phyloP scores from a whole-genome alignment of 2,329 filamentous ascomycete species.

The Monosporascus sp. region DNA sequence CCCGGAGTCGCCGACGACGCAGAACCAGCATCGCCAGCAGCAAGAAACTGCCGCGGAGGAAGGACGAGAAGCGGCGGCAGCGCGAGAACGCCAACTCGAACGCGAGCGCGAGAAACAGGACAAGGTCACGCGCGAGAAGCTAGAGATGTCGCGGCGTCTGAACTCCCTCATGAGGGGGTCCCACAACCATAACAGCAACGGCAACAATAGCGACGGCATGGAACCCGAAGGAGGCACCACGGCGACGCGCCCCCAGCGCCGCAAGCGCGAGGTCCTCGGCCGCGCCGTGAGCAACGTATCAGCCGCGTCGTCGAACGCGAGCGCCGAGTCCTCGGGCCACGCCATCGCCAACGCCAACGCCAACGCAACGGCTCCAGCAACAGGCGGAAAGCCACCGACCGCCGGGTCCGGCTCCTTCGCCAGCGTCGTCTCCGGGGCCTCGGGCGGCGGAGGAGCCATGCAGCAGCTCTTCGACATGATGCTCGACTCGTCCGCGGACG shows the following conservation, averaged over 20 bases:
- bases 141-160: constrained; percentile 19
- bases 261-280: constrained; percentile 48
- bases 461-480: neutral
- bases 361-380: constrained; percentile 1
- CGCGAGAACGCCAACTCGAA: constrained; percentile 10
- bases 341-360: neutral
- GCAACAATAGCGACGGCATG: neutral
- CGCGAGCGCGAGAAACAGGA: constrained; percentile 10
- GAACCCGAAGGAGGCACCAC: neutral
- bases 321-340: constrained; percentile 31
- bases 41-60: neutral
- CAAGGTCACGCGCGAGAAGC: constrained; percentile 7
- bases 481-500: neutral
- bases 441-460: constrained; percentile 2
- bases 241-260: constrained; percentile 18
- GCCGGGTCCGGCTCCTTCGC: constrained; percentile 7
- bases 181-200: neutral
- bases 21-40: constrained; percentile 2
- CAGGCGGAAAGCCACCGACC: constrained; percentile 1
- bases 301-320: constrained; percentile 38
- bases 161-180: constrained; percentile 16
- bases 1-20: constrained; percentile 7
- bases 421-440: constrained; percentile 1
- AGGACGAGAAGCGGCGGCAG: constrained; percentile 13
- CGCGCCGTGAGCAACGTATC: constrained; percentile 55